phyloP scores from a whole-genome alignment of 2,329 filamentous ascomycete species.

The Cordyceps cateniannulata region DNA sequence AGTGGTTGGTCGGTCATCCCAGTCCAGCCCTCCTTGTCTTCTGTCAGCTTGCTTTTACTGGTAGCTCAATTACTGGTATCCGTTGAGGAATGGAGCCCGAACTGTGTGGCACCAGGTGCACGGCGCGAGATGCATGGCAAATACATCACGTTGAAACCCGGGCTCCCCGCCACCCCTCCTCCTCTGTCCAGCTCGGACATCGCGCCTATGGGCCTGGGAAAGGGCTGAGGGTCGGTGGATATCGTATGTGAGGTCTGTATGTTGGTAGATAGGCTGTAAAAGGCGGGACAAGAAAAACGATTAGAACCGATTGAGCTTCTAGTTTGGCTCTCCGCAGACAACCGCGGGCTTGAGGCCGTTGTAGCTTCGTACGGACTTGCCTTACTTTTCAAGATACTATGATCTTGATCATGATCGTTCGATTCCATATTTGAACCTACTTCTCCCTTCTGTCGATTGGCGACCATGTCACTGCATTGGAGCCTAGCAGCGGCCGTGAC shows the following conservation, averaged over 20 bases:
- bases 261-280: background rate
- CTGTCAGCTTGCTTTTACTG: background rate
- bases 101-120: background rate
- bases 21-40: background rate
- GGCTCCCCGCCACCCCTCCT: no score
- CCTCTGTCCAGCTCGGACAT: background rate
- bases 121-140: background rate
- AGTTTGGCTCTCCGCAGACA: background rate
- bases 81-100: background rate
- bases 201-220: background rate
- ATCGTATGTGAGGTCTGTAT: background rate
- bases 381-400: background rate
- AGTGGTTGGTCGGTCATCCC: background rate
- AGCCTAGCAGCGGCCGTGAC: background rate
- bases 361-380: background rate
- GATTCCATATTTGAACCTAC: no score
- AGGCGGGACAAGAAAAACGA: background rate
- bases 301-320: background rate
- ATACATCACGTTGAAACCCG: background rate
- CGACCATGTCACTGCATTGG: background rate
- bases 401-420: background rate
- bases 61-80: background rate
- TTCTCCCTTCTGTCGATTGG: background rate
- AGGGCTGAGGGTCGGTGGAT: background rate
- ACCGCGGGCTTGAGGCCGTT: background rate